Evolutionary conservation across 2,329 filamentous ascomycete genomes (phyloP).

Genomic region (Spiromastix sp.): DNA sequence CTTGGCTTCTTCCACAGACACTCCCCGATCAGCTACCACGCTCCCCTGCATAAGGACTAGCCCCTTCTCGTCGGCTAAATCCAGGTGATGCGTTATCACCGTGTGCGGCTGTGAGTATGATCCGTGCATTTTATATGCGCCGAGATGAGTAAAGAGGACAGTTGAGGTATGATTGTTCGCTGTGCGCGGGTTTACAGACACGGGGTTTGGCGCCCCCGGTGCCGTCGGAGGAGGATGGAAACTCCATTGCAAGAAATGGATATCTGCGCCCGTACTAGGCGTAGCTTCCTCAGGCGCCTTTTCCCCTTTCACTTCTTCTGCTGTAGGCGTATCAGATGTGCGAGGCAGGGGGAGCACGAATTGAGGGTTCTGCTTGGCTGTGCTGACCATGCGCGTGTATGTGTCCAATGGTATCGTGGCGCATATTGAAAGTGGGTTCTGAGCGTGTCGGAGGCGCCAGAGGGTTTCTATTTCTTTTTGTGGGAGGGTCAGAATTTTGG

Average conservation of each 20-base stretch:
- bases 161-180: constrained; percentile 52
- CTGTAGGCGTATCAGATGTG: constrained; percentile 17
- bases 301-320: constrained; percentile 16
- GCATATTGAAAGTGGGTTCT: constrained; percentile 65
- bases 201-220: constrained; percentile 11
- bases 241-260: constrained; percentile 94
- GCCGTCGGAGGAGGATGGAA: constrained; percentile 59
- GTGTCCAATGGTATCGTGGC: constrained; percentile 65
- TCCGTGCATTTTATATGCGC: constrained; percentile 82
- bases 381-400: constrained; percentile 61
- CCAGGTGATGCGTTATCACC: constrained; percentile 82
- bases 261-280: constrained; percentile 52
- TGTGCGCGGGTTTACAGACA: constrained; percentile 22
- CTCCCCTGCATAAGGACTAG: constrained; percentile 79
- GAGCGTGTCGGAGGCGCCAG: constrained; percentile 81
- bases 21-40: constrained; percentile 64
- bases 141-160: constrained; percentile 87
- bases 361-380: constrained; percentile 66
- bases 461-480: constrained; percentile 73
- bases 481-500: constrained; percentile 63
- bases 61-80: constrained; percentile 62
- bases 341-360: constrained; percentile 79
- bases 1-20: constrained; percentile 70
- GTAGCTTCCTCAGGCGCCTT: constrained; percentile 12
- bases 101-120: constrained; percentile 89